Percentiles rank a stretch among this genome's conserved stretches.
phyloP scores from a whole-genome alignment of 257 asterid species.

The Galeopsis tetrahit region DNA sequence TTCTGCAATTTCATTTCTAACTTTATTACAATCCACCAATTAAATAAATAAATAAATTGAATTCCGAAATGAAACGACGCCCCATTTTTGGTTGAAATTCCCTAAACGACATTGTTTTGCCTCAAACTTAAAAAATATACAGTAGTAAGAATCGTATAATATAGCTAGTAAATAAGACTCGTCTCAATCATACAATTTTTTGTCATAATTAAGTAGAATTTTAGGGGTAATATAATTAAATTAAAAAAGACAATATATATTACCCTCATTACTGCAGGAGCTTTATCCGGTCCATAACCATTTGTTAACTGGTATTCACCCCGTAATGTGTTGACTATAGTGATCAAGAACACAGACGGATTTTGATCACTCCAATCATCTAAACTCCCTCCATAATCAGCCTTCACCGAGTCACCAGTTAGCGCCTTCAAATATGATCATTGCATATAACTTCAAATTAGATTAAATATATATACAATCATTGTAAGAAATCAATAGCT shows the following conservation, averaged over 20 bases:
- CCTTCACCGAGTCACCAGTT: slow-evolving; percentile 21
- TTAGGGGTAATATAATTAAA: no score
- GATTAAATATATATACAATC: no score
- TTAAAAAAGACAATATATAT: neutral
- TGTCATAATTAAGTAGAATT: no score
- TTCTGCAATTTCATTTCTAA: neutral
- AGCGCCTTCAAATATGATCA: slow-evolving; percentile 7
- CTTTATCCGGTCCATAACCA: slow-evolving; percentile 27
- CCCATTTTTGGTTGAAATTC: no score
- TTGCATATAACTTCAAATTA: neutral
- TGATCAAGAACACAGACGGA: slow-evolving; percentile 23
- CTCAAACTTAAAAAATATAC: no score
- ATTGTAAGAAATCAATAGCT: no score
- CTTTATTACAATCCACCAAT: neutral
- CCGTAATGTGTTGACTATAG: neutral
- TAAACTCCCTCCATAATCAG: slow-evolving; percentile 31
- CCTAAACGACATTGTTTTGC: no score
- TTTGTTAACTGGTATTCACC: slow-evolving; percentile 33
- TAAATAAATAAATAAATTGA: neutral
- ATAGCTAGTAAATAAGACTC: no score
- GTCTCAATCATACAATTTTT: no score
- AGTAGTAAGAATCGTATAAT: no score
- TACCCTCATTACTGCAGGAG: slow-evolving; percentile 26
- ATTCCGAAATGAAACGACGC: no score
- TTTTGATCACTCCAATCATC: slow-evolving; percentile 30